Evolutionary conservation across 2,329 filamentous ascomycete species (phyloP), one percentile per base, ranked within the genome.

Genomic region (Arthrobotrys iridis): DNA sequence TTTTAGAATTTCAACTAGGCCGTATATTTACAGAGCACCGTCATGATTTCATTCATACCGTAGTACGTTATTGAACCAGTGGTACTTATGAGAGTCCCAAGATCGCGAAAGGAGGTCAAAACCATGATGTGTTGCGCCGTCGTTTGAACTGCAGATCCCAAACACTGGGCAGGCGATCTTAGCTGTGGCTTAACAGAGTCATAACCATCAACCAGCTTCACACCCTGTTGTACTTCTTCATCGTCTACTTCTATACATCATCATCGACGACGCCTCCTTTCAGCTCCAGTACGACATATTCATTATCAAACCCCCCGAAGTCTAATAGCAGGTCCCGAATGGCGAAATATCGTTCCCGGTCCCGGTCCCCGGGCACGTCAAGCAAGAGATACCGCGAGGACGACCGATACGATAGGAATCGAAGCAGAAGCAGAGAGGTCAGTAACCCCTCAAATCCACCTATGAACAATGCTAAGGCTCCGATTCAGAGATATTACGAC

Each of bases 281-380:
- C 30, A 35, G 10, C 18, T 4, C 18, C 22, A n/a, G 3, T 30
- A 28, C 15, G 4, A 28, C 5, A 41, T 1, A 40, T n/a, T 2
- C 30, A 40, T 4, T 18, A 22, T 15, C 15, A 26, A 15, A 58
- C 20, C 4, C n/a, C 10, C 1, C 58, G 22, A 48, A 8, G n/a
- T n/a, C n/a, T n/a, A 11, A 7, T 18, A 28, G 3, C 22, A 15
- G 13, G 6, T 50, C 10, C 13, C 20, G 24, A 13, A 75, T 75
- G 71, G 71, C 71, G 28, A 75, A 75, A 40, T 75, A 75, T 48
- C 71, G 71, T 4, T 75, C 71, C 40, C 63, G 71, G 15, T 75
- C 71, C 40, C 60, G 71, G 24, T 75, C 71, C 20, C 71, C 71
- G 33, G 63, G 63, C n/a, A 26, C 71, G 30, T 64, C 71, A 6